Percentiles rank a stretch among this genome's conserved stretches.
Evolutionary conservation across 805 yeast genomes (phyloP).

Genomic region (Schizosaccharomyces cryophilus): DNA sequence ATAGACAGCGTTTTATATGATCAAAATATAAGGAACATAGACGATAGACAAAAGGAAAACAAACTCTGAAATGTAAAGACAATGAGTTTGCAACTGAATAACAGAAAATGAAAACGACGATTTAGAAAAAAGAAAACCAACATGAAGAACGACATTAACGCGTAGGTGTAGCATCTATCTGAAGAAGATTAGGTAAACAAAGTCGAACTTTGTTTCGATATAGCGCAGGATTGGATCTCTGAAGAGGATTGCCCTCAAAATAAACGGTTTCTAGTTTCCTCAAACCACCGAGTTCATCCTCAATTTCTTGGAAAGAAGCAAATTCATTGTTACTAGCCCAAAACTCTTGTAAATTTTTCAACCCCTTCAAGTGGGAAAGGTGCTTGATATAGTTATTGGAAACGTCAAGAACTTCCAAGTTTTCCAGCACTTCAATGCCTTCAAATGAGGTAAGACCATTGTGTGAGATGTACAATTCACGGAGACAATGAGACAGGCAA

Average conservation of each 20-base stretch:
- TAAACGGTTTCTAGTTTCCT: slow-evolving; percentile 64
- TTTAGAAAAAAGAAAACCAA: too few species aligned
- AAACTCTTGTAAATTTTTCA: slow-evolving; percentile 55
- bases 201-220: slow-evolving; percentile 65
- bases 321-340: slow-evolving; percentile 76
- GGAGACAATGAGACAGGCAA: slow-evolving; percentile 32
- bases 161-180: slow-evolving; percentile 60
- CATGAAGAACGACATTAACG: too few species aligned
- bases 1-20: too few species aligned
- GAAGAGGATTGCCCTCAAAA: slow-evolving; percentile 82
- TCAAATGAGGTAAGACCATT: slow-evolving; percentile 56
- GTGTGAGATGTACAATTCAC: slow-evolving; percentile 71
- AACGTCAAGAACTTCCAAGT: slow-evolving; percentile 53
- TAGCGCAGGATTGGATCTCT: slow-evolving; percentile 42
- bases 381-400: slow-evolving; percentile 45
- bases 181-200: slow-evolving; percentile 40
- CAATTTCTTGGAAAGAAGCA: slow-evolving; percentile 42
- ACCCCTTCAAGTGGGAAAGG: slow-evolving; percentile 39
- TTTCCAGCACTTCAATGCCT: slow-evolving; percentile 44
- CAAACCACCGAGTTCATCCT: slow-evolving; percentile 35
- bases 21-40: too few species aligned
- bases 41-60: too few species aligned
- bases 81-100: too few species aligned
- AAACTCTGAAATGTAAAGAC: too few species aligned
- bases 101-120: too few species aligned